A percentile compares a stretch with the other conserved stretches of the same genome.
Evolutionary conservation across 2,329 filamentous ascomycete genomes (phyloP).

Genomic region (Orbilia javanica): DNA sequence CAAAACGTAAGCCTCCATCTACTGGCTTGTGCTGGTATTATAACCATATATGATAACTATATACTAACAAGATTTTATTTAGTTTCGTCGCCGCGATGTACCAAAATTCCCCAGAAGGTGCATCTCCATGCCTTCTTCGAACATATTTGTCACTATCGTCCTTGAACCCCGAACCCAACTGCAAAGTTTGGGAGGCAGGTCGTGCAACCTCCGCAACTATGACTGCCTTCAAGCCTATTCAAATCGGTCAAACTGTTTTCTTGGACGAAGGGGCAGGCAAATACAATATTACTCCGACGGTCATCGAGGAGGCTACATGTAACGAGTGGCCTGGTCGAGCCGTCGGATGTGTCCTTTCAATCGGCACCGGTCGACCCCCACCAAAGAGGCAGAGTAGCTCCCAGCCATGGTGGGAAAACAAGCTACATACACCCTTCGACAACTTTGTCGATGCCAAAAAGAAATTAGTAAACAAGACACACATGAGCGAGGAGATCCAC

Average conservation of each 20-base stretch:
- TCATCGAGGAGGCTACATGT: slow-evolving; percentile 87
- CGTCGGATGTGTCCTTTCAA: slow-evolving; percentile 88
- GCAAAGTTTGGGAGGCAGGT: slow-evolving; percentile 96
- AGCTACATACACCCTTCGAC: slow-evolving; percentile 72
- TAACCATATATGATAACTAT: not conserved
- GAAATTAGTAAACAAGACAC: slow-evolving; percentile 88
- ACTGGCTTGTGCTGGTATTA: not conserved
- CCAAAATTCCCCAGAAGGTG: slow-evolving; percentile 79
- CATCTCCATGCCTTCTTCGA: slow-evolving; percentile 79
- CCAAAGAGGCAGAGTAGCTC: slow-evolving; percentile 72
- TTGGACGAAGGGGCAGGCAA: slow-evolving; percentile 91
- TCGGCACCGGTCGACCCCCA: slow-evolving; percentile 89
- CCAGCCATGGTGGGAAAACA: slow-evolving; percentile 93
- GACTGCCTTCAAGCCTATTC: slow-evolving; percentile 94
- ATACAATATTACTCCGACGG: slow-evolving; percentile 88
- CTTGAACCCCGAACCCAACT: slow-evolving; percentile 78
- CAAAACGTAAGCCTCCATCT: slow-evolving; percentile 43
- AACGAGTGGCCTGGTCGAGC: slow-evolving; percentile 89
- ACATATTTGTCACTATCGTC: slow-evolving; percentile 82
- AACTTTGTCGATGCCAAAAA: slow-evolving; percentile 91
- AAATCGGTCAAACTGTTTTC: slow-evolving; percentile 92
- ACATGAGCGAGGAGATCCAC: slow-evolving; percentile 92
- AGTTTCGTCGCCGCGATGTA: slow-evolving; percentile 83
- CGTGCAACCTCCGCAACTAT: slow-evolving; percentile 92
- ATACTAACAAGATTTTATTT: slow-evolving; percentile 6